Evolutionary conservation across 2,329 filamentous ascomycete species (phyloP).

Genomic region (Nemania diffusa): DNA sequence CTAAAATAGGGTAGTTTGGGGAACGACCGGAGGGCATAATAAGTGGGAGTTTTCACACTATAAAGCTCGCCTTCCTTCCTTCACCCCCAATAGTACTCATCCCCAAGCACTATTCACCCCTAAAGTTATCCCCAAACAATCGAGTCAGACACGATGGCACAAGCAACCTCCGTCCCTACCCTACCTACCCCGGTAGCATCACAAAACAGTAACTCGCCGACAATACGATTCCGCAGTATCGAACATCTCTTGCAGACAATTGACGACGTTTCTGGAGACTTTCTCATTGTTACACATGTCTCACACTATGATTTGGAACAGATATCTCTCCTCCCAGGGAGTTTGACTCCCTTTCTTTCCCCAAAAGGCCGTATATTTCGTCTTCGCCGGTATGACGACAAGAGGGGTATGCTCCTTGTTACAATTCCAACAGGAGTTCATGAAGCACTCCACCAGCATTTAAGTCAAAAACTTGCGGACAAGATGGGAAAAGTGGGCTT

Average conservation of each 20-base stretch:
- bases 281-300: background rate
- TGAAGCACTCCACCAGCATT: background rate
- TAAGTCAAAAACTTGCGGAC: too few relatives aligned
- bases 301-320: background rate
- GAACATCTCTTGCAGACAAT: background rate
- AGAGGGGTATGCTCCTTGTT: background rate
- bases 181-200: background rate
- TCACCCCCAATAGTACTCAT: too few relatives aligned
- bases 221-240: background rate
- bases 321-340: background rate
- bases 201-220: background rate
- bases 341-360: background rate
- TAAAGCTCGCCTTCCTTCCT: too few relatives aligned
- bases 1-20: too few relatives aligned
- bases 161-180: background rate
- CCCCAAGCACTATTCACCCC: too few relatives aligned
- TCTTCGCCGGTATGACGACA: background rate
- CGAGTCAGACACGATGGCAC: too few relatives aligned
- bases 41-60: too few relatives aligned
- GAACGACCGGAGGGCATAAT: too few relatives aligned
- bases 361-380: background rate
- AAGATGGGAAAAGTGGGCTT: background rate
- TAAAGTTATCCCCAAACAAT: background rate
- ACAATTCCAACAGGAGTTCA: background rate
- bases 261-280: background rate